These are phyloP conservation scores for Fusarium verrucosum DNA, from an alignment of 2,329 filamentous ascomycete species.

Conservation along the genomic window DNA sequence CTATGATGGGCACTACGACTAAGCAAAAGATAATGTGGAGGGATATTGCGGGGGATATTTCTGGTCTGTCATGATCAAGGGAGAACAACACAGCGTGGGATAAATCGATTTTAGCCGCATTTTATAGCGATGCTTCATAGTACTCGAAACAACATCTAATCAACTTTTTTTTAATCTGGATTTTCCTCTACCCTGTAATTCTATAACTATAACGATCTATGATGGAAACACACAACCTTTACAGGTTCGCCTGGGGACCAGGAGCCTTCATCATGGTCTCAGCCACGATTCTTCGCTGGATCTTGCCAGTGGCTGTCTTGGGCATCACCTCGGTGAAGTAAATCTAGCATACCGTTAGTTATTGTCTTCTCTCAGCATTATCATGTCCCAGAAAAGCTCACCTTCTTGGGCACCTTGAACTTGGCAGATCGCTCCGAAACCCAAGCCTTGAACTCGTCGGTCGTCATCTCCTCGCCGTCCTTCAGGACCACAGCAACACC, in stretches of 20 bases:
- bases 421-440: conserved; percentile 76
- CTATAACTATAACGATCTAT: neutral
- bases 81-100: conserved; percentile 11
- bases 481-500: conserved; percentile 81
- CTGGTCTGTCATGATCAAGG: neutral
- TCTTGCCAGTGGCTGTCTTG: conserved; percentile 92
- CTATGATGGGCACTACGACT: conserved; percentile 42
- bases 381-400: conserved; percentile 50
- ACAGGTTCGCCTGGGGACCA: conserved; percentile 66
- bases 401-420: conserved; percentile 88
- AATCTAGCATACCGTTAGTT: conserved; percentile 57
- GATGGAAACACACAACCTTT: conserved; percentile 37
- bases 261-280: conserved; percentile 78
- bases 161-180: neutral
- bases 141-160: conserved; percentile 18
- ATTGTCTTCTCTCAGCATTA: neutral
- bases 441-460: conserved; percentile 73
- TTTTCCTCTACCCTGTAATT: neutral
- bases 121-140: conserved; percentile 21
- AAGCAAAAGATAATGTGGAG: conserved; percentile 22
- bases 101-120: conserved; percentile 4
- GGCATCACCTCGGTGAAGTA: conserved; percentile 88
- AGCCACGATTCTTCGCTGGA: conserved; percentile 85
- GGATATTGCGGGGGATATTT: neutral
- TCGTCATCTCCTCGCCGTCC: conserved; percentile 63